Conservation (phyloP, 208 protist species). For the Balamuthia mandrillaris region DNA sequence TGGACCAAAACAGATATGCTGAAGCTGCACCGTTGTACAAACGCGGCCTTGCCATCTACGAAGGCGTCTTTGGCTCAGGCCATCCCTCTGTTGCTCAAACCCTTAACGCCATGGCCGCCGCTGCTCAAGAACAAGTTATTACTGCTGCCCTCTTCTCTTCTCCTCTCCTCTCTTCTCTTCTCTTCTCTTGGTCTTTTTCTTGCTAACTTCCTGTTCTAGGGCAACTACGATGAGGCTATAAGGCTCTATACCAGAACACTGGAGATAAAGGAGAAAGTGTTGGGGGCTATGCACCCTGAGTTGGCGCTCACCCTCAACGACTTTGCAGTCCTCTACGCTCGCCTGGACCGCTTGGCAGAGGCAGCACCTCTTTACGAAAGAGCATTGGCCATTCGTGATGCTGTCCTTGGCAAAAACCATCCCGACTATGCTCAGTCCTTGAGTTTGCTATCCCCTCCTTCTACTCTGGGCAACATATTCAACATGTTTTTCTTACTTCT, state of each 20-base stretch:
- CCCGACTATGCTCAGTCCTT: constrained; percentile 11
- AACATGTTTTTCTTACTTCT: too few relatives aligned
- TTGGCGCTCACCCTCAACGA: constrained; percentile 24
- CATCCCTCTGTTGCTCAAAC: constrained; percentile 31
- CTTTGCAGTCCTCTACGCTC: constrained; percentile 8
- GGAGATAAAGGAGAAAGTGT: neutral
- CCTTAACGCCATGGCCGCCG: neutral
- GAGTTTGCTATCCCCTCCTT: neutral
- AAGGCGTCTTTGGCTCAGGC: constrained; percentile 22
- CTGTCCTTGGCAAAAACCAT: neutral
- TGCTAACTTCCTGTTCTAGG: too few relatives aligned
- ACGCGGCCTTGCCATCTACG: constrained; percentile 16
- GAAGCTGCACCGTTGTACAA: neutral
- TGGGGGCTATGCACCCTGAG: neutral
- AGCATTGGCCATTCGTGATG: neutral
- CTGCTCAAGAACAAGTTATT: neutral
- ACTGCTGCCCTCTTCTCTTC: too few relatives aligned
- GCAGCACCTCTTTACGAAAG: constrained; percentile 4
- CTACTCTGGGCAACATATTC: too few relatives aligned
- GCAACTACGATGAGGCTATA: constrained; percentile 23
- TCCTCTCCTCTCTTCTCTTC: too few relatives aligned
- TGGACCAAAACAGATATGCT: neutral
- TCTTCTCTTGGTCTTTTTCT: too few relatives aligned
- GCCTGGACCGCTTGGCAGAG: neutral
- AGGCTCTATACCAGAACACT: neutral